Base-by-base conservation (phyloP, 1,284 basidiomycete genomes). In the Fereydounia khargensis region DNA sequence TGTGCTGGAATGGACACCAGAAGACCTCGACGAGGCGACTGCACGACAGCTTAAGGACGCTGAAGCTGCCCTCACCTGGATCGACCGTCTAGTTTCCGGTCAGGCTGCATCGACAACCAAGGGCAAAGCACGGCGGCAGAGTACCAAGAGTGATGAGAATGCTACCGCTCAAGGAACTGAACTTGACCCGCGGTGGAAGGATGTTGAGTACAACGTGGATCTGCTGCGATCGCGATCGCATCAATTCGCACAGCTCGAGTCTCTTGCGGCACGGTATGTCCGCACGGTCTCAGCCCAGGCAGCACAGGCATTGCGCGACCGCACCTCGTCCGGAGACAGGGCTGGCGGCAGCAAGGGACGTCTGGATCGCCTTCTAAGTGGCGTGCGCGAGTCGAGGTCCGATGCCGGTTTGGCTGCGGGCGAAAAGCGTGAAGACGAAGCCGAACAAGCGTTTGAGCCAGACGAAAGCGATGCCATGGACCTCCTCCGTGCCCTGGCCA, bases 141-240 rank as follows among this genome's bases (percentile, higher is more conserved):
- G 37, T n/a, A n/a, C n/a, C n/a, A n/a, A n/a, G n/a, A n/a, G n/a
- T 40, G 9, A 30, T 47, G 4, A n/a, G n/a, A n/a, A n/a, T n/a
- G n/a, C n/a, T n/a, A n/a, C n/a, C n/a, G n/a, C 57, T 21, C 41
- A 40, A 18, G 65, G 68, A 2, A 67, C 60, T 13, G 64, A 71
- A 35, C 51, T 49, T 11, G 68, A 71, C 30, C 32, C 56, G 3
- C 50, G 64, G 14, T 54, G 67, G 57, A 23, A 10, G 17, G 48
- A 61, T 10, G 37, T 71, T 32, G 68, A 68, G 18, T 57, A 59
- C 47, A 48, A 47, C n/a, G 48, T 48, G 17, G 61, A 65, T 23
- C 45, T 65, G 22, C 32, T 65, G 14, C 57, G 57, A 8, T 47
- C 46, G 4, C 49, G 36, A 3, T 60, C 61, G 24, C 61, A 65